Conservation (phyloP, 192 early-diverging fungal genomes). For the Coemansia sp. region DNA sequence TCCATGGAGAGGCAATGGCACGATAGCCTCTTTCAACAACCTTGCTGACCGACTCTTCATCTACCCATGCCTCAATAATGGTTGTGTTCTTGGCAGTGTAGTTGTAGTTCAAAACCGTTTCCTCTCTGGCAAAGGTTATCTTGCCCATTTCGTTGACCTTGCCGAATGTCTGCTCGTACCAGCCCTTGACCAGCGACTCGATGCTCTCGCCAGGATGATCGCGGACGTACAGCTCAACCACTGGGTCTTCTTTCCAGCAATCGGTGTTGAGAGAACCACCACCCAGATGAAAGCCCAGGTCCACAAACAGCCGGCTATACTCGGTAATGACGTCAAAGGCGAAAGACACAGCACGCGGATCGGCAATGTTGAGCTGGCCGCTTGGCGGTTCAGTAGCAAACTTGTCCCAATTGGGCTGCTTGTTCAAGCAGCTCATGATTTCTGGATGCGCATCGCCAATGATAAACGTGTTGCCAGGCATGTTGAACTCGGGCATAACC, state of each 20-base stretch:
- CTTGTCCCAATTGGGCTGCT: constrained; percentile 61
- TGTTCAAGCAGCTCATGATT: constrained; percentile 60
- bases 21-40: constrained; percentile 61
- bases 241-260: constrained; percentile 63
- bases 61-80: constrained; percentile 67
- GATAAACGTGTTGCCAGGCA: constrained; percentile 71
- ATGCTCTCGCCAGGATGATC: constrained; percentile 51
- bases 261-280: constrained; percentile 66
- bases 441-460: constrained; percentile 58
- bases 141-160: constrained; percentile 59
- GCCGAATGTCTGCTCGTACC: constrained; percentile 36
- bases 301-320: constrained; percentile 64
- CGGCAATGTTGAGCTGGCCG: constrained; percentile 75
- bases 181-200: constrained; percentile 32
- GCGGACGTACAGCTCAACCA: constrained; percentile 42
- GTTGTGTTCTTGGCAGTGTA: constrained; percentile 58
- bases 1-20: constrained; percentile 58
- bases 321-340: constrained; percentile 66
- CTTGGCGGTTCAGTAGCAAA: constrained; percentile 69
- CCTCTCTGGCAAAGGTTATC: constrained; percentile 72
- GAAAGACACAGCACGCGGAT: constrained; percentile 64
- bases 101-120: constrained; percentile 59
- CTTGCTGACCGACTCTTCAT: constrained; percentile 55
- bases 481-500: constrained; percentile 87
- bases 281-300: constrained; percentile 72